These are phyloP conservation scores for Spergularia marina DNA, from an alignment of 148 eudicot species.

Conservation along the genomic window DNA sequence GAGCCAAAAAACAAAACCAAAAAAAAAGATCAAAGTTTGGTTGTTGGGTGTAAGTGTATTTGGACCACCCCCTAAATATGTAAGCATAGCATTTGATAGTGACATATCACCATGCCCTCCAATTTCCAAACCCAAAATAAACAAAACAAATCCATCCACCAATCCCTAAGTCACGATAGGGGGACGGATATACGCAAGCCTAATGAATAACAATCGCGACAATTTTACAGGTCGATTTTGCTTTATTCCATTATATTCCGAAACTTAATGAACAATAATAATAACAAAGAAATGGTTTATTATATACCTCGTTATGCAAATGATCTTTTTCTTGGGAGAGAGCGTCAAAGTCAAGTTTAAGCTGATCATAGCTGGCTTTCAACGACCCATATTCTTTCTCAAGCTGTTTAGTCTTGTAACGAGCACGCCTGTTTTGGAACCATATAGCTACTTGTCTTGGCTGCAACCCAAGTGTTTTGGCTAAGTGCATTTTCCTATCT, in stretches of 20 bases:
- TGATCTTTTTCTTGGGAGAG: slow-evolving; percentile 43
- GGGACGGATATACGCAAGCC: no score
- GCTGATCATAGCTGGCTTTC: slow-evolving; percentile 46
- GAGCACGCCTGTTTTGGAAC: slow-evolving; percentile 77
- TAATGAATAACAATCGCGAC: no score
- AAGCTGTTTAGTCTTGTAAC: slow-evolving; percentile 65
- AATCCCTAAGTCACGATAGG: no score
- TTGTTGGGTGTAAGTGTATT: slow-evolving; percentile 5
- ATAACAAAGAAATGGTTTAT: background rate
- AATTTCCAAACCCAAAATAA: background rate
- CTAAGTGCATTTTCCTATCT: slow-evolving; percentile 55
- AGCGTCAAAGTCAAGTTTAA: slow-evolving; percentile 45
- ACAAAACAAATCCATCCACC: no score
- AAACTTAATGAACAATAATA: background rate
- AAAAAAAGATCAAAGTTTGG: slow-evolving; percentile 18
- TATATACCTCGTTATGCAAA: slow-evolving; percentile 49
- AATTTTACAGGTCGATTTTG: no score
- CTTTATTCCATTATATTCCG: no score
- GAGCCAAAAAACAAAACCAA: background rate
- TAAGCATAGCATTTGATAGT: slow-evolving; percentile 4
- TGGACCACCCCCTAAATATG: slow-evolving; percentile 17
- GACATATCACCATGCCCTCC: slow-evolving; percentile 23
- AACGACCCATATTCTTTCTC: slow-evolving; percentile 56
- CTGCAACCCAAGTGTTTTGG: slow-evolving; percentile 56
- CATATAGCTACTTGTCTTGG: slow-evolving; percentile 77